Conservation (phyloP, 2,329 filamentous ascomycete species). For the Lachnellula cervina region DNA sequence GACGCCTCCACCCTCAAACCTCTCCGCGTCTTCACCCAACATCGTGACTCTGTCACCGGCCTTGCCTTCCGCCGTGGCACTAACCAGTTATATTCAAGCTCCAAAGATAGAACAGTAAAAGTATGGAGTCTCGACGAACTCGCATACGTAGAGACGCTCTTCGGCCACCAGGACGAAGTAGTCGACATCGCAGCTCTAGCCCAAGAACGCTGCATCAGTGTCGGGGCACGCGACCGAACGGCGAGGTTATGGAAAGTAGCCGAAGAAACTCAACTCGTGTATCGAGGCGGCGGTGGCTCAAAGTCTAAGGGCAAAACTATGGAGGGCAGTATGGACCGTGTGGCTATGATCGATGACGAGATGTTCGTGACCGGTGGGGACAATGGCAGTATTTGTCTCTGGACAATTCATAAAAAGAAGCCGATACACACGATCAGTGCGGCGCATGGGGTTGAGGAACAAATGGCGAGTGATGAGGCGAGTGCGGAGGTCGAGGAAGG, state of each 20-base stretch:
- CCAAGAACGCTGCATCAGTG: conserved; percentile 84
- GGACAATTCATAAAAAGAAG: conserved; percentile 93
- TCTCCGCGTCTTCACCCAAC: conserved; percentile 81
- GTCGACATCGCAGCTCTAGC: conserved; percentile 77
- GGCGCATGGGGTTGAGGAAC: conserved; percentile 79
- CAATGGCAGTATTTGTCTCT: conserved; percentile 80
- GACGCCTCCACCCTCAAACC: conserved; percentile 74
- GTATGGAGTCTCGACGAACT: conserved; percentile 90
- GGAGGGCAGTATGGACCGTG: conserved; percentile 85
- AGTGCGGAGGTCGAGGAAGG: conserved; percentile 68
- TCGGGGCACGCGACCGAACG: conserved; percentile 85
- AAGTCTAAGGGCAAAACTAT: conserved; percentile 39
- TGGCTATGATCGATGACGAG: conserved; percentile 83
- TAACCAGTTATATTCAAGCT: conserved; percentile 89
- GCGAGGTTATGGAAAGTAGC: conserved; percentile 93
- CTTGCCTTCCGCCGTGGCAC: conserved; percentile 81
- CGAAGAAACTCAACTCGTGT: conserved; percentile 92
- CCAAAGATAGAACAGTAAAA: conserved; percentile 89
- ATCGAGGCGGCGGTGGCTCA: conserved; percentile 71
- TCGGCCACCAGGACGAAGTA: conserved; percentile 91
- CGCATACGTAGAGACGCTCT: conserved; percentile 91
- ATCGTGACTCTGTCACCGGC: conserved; percentile 81
- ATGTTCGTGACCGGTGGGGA: conserved; percentile 92
- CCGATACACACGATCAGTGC: conserved; percentile 73
- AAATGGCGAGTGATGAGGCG: conserved; percentile 60